These are phyloP conservation scores for Globisporangium radiosum DNA, from an alignment of 352 stramenopile species.

Conservation along the genomic window DNA sequence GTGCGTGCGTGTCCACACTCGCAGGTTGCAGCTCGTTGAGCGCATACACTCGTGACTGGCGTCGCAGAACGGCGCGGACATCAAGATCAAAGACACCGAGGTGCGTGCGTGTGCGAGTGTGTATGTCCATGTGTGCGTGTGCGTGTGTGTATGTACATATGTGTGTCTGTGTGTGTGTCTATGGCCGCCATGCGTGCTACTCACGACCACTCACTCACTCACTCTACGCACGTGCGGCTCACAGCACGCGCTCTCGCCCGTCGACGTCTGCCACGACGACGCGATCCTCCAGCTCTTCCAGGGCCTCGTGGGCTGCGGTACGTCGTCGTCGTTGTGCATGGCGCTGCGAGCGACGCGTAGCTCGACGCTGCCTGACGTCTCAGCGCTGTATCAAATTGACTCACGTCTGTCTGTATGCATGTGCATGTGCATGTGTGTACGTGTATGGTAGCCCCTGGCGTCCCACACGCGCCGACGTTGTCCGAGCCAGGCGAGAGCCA, in stretches of 20 bases:
- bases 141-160: too few species aligned
- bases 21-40: too few species aligned
- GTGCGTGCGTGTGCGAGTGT: conserved; percentile 11
- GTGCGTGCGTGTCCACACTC: background rate
- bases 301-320: conserved; percentile 31
- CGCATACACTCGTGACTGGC: background rate
- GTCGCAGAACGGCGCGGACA: conserved; percentile 43
- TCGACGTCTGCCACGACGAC: conserved; percentile 49
- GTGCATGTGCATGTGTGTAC: background rate
- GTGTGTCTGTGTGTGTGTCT: background rate
- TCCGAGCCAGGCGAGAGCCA: conserved; percentile 11
- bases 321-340: background rate
- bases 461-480: conserved; percentile 19
- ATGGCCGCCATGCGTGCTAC: too few species aligned
- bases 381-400: too few species aligned
- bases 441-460: conserved; percentile 24
- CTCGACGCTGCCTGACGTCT: too few species aligned
- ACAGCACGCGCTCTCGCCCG: conserved; percentile 52
- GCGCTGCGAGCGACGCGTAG: too few species aligned
- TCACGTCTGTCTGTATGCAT: too few species aligned
- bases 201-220: background rate
- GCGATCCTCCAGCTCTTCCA: conserved; percentile 40
- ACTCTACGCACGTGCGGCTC: background rate
- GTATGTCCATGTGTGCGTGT: conserved; percentile 2
- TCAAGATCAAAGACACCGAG: conserved; percentile 39